A percentile compares a stretch with the other conserved stretches of the same genome.
phyloP scores from a whole-genome alignment of 441 rosid species.

The Hura crepitans region DNA sequence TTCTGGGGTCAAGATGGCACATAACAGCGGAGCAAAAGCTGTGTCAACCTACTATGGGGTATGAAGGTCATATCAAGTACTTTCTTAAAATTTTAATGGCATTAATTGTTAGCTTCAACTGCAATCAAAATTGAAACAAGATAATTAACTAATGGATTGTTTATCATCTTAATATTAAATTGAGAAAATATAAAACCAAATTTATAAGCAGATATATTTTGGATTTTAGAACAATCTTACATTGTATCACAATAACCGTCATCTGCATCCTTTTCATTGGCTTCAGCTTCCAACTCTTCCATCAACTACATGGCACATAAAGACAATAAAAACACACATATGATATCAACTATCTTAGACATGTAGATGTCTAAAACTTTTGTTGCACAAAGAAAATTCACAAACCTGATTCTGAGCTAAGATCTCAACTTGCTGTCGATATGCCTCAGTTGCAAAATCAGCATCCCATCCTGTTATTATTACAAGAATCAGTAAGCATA shows the following conservation, averaged over 20 bases:
- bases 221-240: constrained; percentile 53
- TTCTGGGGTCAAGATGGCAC: not conserved
- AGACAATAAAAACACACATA: not conserved
- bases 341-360: constrained; percentile 25
- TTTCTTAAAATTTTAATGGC: not conserved
- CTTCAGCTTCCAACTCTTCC: constrained; percentile 96
- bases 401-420: constrained; percentile 93
- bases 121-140: not conserved
- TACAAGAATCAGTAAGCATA: not conserved
- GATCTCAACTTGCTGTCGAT: constrained; percentile 92
- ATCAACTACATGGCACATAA: constrained; percentile 52
- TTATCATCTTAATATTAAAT: not conserved
- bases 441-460: constrained; percentile 99
- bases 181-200: not conserved
- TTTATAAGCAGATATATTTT: constrained; percentile 12
- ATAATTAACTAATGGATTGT: not conserved
- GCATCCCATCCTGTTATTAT: constrained; percentile 86
- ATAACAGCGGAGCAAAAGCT: not conserved
- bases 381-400: constrained; percentile 9
- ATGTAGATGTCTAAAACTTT: constrained; percentile 8
- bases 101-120: not conserved
- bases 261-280: constrained; percentile 70
- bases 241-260: constrained; percentile 42
- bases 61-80: not conserved
- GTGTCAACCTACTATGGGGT: not conserved